Base-by-base conservation (phyloP, 805 yeast species). In the Myxozyma vanderwaltii region DNA sequence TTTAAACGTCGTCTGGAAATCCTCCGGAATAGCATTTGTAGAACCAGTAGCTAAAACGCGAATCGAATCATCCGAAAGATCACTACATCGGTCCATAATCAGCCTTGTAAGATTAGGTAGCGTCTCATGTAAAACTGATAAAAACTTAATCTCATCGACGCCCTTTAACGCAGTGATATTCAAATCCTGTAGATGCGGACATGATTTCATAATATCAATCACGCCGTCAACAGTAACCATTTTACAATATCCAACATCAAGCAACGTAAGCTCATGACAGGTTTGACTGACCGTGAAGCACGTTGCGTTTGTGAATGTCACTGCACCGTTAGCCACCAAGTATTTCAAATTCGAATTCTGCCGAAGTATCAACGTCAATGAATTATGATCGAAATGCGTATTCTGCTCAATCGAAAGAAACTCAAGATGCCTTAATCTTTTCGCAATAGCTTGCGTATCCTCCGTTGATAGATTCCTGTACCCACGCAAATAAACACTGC, bases 241-340 rank as follows among this genome's bases (percentile, higher is more conserved):
- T 19, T 40, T 47, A 47, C 64, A 58, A 17, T 46, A 51, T 27
- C 61, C 55, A 23, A 56, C 54, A 43, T 62, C 65, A 7, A 62
- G 47, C 49, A 53, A 19, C 19, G 39, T 52, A 10, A 62, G 56
- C 15, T 47, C 49, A 29, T 24, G 50, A 51, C 65, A 60, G 3
- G 51, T 27, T 26, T 38, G 19, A 21, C 58, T 41, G 33, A 61
- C 35, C 23, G 57, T 45, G 17, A 48, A 53, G 21, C 64, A 60
- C 19, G 49, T 56, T n/a, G 58, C 54, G 40, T 62, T 54, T 4
- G 57, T 54, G 39, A 56, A 35, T 23, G 64, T 51, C 10, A n/a
- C 19, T 10, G 48, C 17, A 8, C 64, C 50, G 29, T 45, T 35
- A 8, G 61, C 31, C 29, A 36, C 47, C 31, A 56, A n/a, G 19